Conservation (phyloP, 176 grass and related monocot species). For the Oryza meridionalis region DNA sequence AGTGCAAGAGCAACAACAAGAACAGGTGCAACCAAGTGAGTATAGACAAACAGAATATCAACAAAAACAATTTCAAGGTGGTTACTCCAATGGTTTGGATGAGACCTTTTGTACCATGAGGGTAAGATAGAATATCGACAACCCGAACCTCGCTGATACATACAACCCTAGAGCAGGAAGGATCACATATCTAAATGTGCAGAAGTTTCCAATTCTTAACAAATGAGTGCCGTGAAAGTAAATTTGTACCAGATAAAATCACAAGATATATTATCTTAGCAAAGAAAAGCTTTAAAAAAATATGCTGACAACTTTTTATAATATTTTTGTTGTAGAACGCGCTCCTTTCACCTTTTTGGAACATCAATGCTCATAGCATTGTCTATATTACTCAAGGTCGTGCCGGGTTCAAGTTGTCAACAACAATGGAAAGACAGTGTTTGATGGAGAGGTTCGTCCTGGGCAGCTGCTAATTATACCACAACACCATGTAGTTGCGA, state of each 20-base stretch:
- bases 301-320: neutral
- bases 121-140: constrained; percentile 37
- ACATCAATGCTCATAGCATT: constrained; percentile 36
- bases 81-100: constrained; percentile 23
- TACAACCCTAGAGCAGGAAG: constrained; percentile 45
- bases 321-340: constrained; percentile 25
- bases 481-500: constrained; percentile 40
- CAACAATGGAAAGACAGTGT: constrained; percentile 35
- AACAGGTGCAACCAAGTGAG: constrained; percentile 4
- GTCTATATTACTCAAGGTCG: constrained; percentile 43
- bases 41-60: neutral
- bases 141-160: constrained; percentile 27
- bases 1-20: constrained; percentile 21
- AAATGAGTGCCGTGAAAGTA: constrained; percentile 48
- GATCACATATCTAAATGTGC: constrained; percentile 36
- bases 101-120: constrained; percentile 44
- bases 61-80: neutral
- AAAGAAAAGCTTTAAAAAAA: neutral
- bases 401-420: constrained; percentile 36
- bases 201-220: constrained; percentile 53
- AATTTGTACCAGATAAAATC: constrained; percentile 36
- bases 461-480: constrained; percentile 41
- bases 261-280: neutral
- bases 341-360: constrained; percentile 41
- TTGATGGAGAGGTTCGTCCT: constrained; percentile 31